Percentiles rank a stretch among this genome's conserved stretches.
Conservation (phyloP, 2,329 filamentous ascomycete species). For the Torrubiellomyces zombiae region DNA sequence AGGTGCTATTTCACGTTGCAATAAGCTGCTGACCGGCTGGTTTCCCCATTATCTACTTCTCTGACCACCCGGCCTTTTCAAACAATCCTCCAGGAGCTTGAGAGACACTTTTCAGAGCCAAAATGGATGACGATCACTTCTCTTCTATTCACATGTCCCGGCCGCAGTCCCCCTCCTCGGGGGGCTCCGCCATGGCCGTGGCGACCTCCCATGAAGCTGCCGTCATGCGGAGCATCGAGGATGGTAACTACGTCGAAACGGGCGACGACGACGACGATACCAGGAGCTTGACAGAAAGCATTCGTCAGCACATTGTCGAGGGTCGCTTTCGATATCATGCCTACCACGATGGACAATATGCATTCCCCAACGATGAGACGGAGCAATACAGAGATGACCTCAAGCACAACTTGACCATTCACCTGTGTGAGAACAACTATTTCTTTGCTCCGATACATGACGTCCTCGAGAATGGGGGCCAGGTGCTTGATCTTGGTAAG, state of each 20-base stretch:
- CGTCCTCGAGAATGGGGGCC: constrained; percentile 18
- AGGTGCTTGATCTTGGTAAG: constrained; percentile 30
- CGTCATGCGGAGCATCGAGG: constrained; percentile 16
- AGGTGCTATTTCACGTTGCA: too few species aligned
- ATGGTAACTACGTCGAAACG: constrained; percentile 12
- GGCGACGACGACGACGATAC: constrained; percentile 16
- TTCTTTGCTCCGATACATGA: constrained; percentile 28
- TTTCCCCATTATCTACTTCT: too few species aligned
- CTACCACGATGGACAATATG: constrained; percentile 23
- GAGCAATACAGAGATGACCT: constrained; percentile 25
- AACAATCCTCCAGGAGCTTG: too few species aligned
- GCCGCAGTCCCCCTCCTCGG: constrained; percentile 1
- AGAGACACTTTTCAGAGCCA: too few species aligned
- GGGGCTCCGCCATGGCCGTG: constrained; percentile 12
- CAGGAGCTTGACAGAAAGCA: constrained; percentile 23
- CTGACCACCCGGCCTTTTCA: too few species aligned
- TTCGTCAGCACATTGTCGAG: constrained; percentile 25
- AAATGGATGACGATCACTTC: too few species aligned
- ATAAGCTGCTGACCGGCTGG: too few species aligned
- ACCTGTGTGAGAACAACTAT: constrained; percentile 20
- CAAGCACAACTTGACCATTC: constrained; percentile 22
- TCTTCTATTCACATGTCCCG: background rate
- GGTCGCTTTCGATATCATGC: constrained; percentile 23
- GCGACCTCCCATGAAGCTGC: constrained; percentile 13
- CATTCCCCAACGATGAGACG: constrained; percentile 25